Conservation (phyloP, 2,329 filamentous ascomycete genomes). For the Ustilaginoidea virens region DNA sequence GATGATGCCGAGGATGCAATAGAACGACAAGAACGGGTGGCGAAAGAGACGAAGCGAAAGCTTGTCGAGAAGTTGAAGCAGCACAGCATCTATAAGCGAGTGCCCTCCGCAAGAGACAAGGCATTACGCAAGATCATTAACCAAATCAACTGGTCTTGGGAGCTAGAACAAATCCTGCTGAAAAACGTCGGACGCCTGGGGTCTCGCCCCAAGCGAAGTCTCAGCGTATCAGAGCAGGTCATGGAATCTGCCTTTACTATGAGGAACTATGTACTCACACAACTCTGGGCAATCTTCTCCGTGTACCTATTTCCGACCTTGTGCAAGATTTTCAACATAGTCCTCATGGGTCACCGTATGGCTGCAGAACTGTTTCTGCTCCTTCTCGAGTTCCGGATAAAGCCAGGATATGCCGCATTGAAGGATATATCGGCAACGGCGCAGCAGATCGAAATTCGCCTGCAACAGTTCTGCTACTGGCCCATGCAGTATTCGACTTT, state of each 20-base stretch:
- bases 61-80: constrained; percentile 76
- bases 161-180: constrained; percentile 72
- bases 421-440: constrained; percentile 95
- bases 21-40: constrained; percentile 43
- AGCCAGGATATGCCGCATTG: constrained; percentile 65
- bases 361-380: constrained; percentile 65
- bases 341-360: constrained; percentile 64
- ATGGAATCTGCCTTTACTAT: constrained; percentile 84
- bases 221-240: constrained; percentile 88
- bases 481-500: constrained; percentile 90
- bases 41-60: constrained; percentile 43
- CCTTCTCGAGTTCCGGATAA: constrained; percentile 71
- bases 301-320: constrained; percentile 67
- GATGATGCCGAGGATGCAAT: constrained; percentile 55
- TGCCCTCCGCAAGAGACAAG: constrained; percentile 67
- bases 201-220: constrained; percentile 61
- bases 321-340: constrained; percentile 56
- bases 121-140: constrained; percentile 70
- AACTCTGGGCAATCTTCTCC: constrained; percentile 54
- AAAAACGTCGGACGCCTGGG: constrained; percentile 81
- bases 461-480: constrained; percentile 99
- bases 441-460: constrained; percentile 89
- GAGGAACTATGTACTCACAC: constrained; percentile 56
- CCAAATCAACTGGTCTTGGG: constrained; percentile 92
- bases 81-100: constrained; percentile 68